These are phyloP conservation scores for Cyberlindnera euphorbiiphila DNA, from an alignment of 805 yeast species.

Conservation along the genomic window DNA sequence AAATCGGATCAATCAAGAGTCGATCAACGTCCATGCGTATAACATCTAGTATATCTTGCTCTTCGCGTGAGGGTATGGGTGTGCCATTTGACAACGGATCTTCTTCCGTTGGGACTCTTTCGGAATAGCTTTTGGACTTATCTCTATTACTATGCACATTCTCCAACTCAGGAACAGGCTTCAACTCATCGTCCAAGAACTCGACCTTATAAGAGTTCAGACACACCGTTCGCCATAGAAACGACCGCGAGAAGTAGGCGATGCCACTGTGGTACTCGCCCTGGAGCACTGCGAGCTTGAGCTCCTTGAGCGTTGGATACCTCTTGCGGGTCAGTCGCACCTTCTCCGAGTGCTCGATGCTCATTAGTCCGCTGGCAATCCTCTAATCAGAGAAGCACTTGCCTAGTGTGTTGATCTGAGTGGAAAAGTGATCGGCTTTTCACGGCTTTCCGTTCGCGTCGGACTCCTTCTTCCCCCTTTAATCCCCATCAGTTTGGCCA, in stretches of 20 bases:
- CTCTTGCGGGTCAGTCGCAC: conserved; percentile 17
- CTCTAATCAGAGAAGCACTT: too few relatives aligned
- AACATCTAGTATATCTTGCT: conserved; percentile 20
- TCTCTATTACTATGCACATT: not conserved
- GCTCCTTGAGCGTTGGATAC: conserved; percentile 19
- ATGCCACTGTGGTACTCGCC: conserved; percentile 20
- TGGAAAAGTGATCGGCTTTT: too few relatives aligned
- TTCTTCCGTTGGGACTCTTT: not conserved
- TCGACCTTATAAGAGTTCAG: conserved; percentile 20
- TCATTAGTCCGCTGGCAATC: conserved; percentile 4
- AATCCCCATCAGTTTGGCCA: too few relatives aligned
- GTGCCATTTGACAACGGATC: conserved; percentile 13
- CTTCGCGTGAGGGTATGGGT: too few relatives aligned
- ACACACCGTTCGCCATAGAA: conserved; percentile 25
- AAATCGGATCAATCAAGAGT: conserved; percentile 26
- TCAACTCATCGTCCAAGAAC: conserved; percentile 20
- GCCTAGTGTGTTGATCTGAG: too few relatives aligned
- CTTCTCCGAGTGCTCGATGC: conserved; percentile 13
- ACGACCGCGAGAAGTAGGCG: conserved; percentile 21
- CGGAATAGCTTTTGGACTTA: conserved; percentile 1
- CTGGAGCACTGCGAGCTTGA: conserved; percentile 22
- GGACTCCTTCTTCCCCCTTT: too few relatives aligned
- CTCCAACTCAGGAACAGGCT: conserved; percentile 10
- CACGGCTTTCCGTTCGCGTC: too few relatives aligned
- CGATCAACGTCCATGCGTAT: conserved; percentile 27